Evolutionary conservation across 805 yeast genomes (phyloP).

Genomic region (Maudiozyma pseudohumilis): DNA sequence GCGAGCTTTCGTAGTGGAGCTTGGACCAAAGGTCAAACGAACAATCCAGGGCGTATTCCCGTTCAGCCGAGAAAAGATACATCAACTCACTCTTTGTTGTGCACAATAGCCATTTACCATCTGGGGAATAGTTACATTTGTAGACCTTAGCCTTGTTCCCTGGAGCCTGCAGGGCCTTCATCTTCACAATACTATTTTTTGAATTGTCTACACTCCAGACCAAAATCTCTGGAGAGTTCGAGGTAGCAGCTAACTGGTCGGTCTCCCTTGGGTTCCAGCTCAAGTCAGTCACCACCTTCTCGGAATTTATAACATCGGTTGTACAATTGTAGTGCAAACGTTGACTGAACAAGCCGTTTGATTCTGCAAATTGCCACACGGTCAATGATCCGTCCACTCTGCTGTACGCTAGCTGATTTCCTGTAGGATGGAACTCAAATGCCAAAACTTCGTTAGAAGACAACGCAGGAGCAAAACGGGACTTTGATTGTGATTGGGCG

Average conservation of each 20-base stretch:
- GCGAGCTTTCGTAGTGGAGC: conserved; percentile 16
- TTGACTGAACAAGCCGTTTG: conserved; percentile 5
- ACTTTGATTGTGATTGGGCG: conserved; percentile 11
- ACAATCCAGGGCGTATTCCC: conserved; percentile 24
- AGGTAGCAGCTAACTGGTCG: conserved; percentile 19
- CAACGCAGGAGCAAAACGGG: conserved; percentile 15
- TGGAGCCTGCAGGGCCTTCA: conserved; percentile 10
- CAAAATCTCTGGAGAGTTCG: conserved; percentile 13
- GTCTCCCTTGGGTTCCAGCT: conserved; percentile 21
- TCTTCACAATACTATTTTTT: conserved; percentile 9
- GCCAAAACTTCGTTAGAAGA: conserved; percentile 16
- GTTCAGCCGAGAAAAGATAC: conserved; percentile 27
- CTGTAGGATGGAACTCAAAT: conserved; percentile 22
- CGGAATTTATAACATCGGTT: conserved; percentile 14
- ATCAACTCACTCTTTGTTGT: conserved; percentile 34
- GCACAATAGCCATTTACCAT: conserved; percentile 38
- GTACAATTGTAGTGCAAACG: conserved; percentile 9
- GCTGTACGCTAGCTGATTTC: conserved; percentile 20
- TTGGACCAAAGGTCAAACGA: conserved; percentile 4
- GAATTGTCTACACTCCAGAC: conserved; percentile 18
- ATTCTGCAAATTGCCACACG: conserved; percentile 12
- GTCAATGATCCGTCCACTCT: conserved; percentile 27
- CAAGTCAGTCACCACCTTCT: conserved; percentile 13
- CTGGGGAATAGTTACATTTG: conserved; percentile 32
- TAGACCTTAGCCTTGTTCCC: conserved; percentile 11